Evolutionary conservation across 78 protist genomes (phyloP), one percentile per base, ranked within the genome.

Genomic region (Andalucia godoyi): DNA sequence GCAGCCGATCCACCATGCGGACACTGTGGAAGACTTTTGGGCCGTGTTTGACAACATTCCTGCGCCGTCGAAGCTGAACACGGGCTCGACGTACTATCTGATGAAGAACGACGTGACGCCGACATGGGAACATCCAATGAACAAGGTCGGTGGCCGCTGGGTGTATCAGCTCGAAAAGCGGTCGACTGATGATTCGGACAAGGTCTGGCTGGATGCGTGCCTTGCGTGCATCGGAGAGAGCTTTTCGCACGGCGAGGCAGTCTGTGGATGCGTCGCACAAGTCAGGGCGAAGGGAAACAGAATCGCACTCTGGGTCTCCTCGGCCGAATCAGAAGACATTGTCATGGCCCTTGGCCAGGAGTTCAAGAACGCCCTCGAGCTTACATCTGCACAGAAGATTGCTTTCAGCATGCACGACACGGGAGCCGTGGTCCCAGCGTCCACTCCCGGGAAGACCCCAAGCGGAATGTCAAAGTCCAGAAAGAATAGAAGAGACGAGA

Each of bases 141-240:
- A 67, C 62, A 30, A 4, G 50, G 4, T 25, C 25, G 81, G 73
- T 29, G 83, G 83, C 45, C 55, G 57, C 63, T 77, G 83, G 83
- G 47, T 42, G n/a, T 1, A 3, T 12, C 39, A 45, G 41, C 33
- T 17, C 36, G 8, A 61, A 60, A 25, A 71, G 55, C 53, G 40
- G 9, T 40, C 47, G 50, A 30, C 29, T 34, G 71, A 51, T 21
- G 32, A 2, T 15, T 25, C 63, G 23, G 74, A 68, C 49, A 57
- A 54, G 50, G 21, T 53, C 50, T 68, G 74, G 74, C 46, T 57
- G 47, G 15, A 46, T 50, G 37, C 25, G 27, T 15, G 9, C 33
- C 25, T 15, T 27, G 47, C 25, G 64, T 58, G 64, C 45, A 58
- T 58, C 34, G 64, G 64, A 7, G 64, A 58, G 45, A 33, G 34